Evolutionary conservation across 2,329 filamentous ascomycete genomes (phyloP), one percentile per base, ranked within the genome.

Genomic region (Diplodia corticola): DNA sequence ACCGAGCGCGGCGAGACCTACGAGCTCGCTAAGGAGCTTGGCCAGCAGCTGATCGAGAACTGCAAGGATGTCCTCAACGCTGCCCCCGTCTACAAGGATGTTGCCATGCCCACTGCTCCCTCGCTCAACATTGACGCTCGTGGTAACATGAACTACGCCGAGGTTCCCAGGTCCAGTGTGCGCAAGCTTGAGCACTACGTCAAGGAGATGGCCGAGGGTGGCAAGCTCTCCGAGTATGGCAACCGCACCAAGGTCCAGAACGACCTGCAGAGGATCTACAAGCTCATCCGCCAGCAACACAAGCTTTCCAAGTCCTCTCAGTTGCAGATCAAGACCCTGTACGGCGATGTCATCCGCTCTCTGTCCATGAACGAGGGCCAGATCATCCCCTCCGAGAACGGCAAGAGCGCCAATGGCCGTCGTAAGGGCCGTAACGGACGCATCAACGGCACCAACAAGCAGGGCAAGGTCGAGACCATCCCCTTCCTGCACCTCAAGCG

Each of bases 161-260:
- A 99, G 79, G 86, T 90, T 7, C 91, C 93, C 64, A 88, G 95
- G 64, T 84, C 91, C 37, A 96, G 92, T 77, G 95, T 94, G 77
- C 90, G 95, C 73, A 99, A 99, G 82, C 87, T 99, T 51, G 95
- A 99, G 82, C 94, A 98, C 79, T 99, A 99, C 74, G 95, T 99
- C 59, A 92, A 92, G 76, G 93, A 98, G 78, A 98, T 99, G 95
- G 94, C 94, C 10, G 93, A 97, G 72, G 95, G 95, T 69, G 95
- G 95, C 75, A 98, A 97, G 81, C 96, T 99, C 73, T 97, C 94
- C 33, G 95, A 99, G 79, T 99, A 99, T 77, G 95, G 94, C 76
- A 98, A 97, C 82, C 90, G 95, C 50, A 95, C 93, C 70, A 99
- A 98, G 85, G 95, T 99, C 37, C 95, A 98, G 80, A 96, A 93